Conservation (phyloP, 495 filamentous ascomycete species). For the Ramalina peruviana region DNA sequence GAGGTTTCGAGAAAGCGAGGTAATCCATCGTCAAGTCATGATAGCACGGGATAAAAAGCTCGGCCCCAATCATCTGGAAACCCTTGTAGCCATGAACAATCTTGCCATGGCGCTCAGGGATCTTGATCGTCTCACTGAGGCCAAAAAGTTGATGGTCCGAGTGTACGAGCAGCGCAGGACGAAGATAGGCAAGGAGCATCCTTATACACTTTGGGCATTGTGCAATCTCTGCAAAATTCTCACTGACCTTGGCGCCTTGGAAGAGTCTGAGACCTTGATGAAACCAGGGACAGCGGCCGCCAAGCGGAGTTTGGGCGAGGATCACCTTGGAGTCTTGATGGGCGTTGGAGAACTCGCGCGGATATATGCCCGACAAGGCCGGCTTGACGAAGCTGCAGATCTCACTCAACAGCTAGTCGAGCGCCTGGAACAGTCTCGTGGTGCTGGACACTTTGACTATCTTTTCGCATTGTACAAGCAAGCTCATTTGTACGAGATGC, state of each 20-base stretch:
- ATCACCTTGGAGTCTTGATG: constrained; percentile 14
- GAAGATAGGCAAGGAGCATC: constrained; percentile 26
- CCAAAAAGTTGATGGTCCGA: constrained; percentile 16
- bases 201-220: constrained; percentile 20
- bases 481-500: constrained; percentile 5
- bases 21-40: constrained; percentile 5
- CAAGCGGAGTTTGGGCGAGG: constrained; percentile 12
- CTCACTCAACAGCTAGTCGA: background rate
- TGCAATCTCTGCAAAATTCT: constrained; percentile 20
- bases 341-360: constrained; percentile 6
- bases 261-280: constrained; percentile 12
- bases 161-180: constrained; percentile 19
- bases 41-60: constrained; percentile 1
- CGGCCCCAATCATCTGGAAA: constrained; percentile 11
- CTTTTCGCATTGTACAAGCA: constrained; percentile 1
- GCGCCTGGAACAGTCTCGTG: constrained; percentile 1
- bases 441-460: constrained; percentile 1
- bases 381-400: background rate
- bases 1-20: constrained; percentile 6
- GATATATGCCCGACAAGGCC: constrained; percentile 2
- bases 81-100: constrained; percentile 14
- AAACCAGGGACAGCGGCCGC: constrained; percentile 5
- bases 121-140: constrained; percentile 5
- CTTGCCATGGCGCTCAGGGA: constrained; percentile 15
- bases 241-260: constrained; percentile 11